Conservation (phyloP, 140 eudicot species). For the Flaveria floridana region DNA sequence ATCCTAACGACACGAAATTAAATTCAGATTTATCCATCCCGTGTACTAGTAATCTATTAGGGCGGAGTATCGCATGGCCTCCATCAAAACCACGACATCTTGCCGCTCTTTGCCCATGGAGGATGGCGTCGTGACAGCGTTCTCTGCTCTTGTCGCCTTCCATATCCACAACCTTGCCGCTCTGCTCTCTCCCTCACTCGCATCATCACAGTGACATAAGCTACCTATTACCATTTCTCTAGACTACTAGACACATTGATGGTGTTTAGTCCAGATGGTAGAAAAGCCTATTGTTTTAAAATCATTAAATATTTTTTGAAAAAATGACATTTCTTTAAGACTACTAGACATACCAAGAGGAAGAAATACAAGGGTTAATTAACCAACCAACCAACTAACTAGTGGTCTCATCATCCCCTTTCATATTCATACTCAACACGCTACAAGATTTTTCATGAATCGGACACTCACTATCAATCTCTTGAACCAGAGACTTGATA, state of each 20-base stretch:
- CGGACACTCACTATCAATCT: constrained; percentile 37
- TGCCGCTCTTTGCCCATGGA: no score
- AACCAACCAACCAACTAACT: constrained; percentile 10
- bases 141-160: no score
- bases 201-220: no score
- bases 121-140: no score
- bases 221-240: neutral
- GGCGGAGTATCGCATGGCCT: no score
- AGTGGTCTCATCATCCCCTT: constrained; percentile 47
- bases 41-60: no score
- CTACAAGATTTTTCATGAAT: constrained; percentile 55
- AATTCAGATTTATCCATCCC: no score
- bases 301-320: neutral
- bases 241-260: neutral
- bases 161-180: no score
- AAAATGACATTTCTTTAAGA: neutral
- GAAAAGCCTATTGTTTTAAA: neutral
- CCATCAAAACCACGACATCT: no score
- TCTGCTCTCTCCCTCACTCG: no score
- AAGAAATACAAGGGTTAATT: constrained; percentile 14
- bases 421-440: constrained; percentile 39
- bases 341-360: neutral
- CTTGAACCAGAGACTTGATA: constrained; percentile 51
- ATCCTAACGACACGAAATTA: no score
- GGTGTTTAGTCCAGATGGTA: neutral